These are phyloP conservation scores for Phytopythium mirpurense DNA, from an alignment of 352 stramenopile genomes.

Conservation along the genomic window DNA sequence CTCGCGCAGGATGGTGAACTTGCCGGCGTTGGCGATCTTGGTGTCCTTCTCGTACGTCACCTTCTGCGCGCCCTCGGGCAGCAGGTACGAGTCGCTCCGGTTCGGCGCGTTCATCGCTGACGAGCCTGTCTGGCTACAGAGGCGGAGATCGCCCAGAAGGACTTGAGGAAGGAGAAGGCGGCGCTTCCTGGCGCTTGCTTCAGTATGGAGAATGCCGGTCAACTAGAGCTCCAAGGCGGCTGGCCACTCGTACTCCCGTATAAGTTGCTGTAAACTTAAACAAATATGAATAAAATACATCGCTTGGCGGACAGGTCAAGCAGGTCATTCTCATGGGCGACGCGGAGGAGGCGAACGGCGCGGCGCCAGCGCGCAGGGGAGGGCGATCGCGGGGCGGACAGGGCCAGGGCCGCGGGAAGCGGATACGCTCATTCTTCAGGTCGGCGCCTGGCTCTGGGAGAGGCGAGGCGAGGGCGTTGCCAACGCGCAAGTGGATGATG, in stretches of 20 bases:
- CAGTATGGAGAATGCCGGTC: too few species aligned
- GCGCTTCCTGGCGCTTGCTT: not conserved
- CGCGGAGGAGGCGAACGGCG: not conserved
- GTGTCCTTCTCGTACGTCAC: slow-evolving; percentile 95
- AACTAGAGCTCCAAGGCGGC: too few species aligned
- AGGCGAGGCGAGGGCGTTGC: not conserved
- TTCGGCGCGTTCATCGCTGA: slow-evolving; percentile 75
- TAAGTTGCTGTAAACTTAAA: too few species aligned
- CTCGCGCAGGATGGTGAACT: slow-evolving; percentile 97
- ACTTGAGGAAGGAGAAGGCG: too few species aligned
- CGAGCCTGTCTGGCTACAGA: too few species aligned
- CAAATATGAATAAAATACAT: too few species aligned
- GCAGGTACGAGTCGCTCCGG: slow-evolving; percentile 81
- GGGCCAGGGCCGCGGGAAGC: not conserved
- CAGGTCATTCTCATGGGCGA: slow-evolving; percentile 3
- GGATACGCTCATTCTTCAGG: too few species aligned
- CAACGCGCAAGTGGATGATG: slow-evolving; percentile 36
- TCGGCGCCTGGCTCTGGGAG: slow-evolving; percentile 1
- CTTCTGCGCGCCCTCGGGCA: slow-evolving; percentile 85
- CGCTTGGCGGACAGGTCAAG: too few species aligned
- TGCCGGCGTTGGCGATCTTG: slow-evolving; percentile 96
- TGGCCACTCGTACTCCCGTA: too few species aligned
- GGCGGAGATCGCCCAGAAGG: too few species aligned
- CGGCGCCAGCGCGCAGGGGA: not conserved
- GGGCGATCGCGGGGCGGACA: not conserved